Conservation (phyloP, 1,284 basidiomycete genomes). For the Schizopora paradoxa region DNA sequence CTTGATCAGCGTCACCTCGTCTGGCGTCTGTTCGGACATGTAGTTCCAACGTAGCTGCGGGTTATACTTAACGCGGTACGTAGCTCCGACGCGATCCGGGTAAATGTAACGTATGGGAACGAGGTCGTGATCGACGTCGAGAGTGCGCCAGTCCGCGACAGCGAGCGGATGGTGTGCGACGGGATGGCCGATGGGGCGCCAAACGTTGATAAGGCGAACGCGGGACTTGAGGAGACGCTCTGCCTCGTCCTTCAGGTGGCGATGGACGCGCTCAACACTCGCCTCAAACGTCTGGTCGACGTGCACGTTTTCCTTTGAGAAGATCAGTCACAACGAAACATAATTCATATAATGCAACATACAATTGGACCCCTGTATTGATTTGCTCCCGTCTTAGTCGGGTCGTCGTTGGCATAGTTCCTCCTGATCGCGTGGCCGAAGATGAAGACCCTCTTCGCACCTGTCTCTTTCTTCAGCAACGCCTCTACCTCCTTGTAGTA, state of each 20-base stretch:
- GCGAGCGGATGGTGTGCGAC: constrained; percentile 45
- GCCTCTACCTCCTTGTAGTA: constrained; percentile 27
- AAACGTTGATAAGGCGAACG: constrained; percentile 52
- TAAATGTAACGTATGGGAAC: constrained; percentile 31
- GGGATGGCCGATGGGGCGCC: constrained; percentile 44
- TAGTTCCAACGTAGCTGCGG: constrained; percentile 30
- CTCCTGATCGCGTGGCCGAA: constrained; percentile 22
- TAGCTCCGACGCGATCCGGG: constrained; percentile 31
- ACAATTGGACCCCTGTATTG: background rate
- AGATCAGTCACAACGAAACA: too few species aligned
- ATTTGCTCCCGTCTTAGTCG: background rate
- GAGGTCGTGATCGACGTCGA: constrained; percentile 32
- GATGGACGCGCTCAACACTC: constrained; percentile 44
- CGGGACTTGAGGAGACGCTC: constrained; percentile 44
- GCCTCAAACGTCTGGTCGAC: constrained; percentile 54
- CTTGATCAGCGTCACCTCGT: constrained; percentile 33
- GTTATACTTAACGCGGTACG: constrained; percentile 29
- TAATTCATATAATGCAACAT: too few species aligned
- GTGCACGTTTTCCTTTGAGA: constrained; percentile 35
- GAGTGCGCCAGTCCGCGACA: constrained; percentile 39
- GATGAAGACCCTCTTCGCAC: constrained; percentile 26
- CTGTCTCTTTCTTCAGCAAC: constrained; percentile 26
- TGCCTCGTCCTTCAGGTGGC: constrained; percentile 45
- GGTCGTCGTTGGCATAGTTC: background rate
- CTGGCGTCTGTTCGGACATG: constrained; percentile 25